Evolutionary conservation across 1,139 yeast genomes (phyloP), one percentile per base, ranked within the genome.

Genomic region (Suhomyces wounanorum): DNA sequence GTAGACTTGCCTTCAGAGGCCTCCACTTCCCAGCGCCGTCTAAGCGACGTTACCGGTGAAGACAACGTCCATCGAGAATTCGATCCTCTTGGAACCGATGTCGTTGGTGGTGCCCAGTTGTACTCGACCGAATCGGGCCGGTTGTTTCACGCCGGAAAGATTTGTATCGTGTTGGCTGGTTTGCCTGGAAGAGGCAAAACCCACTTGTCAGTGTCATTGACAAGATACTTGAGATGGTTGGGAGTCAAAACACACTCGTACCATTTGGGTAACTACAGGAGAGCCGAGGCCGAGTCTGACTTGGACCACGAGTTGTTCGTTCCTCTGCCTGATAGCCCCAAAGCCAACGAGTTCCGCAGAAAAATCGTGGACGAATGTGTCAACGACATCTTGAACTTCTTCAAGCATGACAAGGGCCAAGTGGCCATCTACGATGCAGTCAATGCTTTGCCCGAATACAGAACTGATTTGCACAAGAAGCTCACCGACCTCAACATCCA

Each of bases 151-250:
- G 98, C 99, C 3, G 99, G 99, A 3, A 89, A 91, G 64, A 85
- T 94, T 48, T 84, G 96, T 63, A 87, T 94, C 52, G 90, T 88
- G 10, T 77, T 94, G 59, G 96, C 90, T 7, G 99, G 99, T 0
- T 77, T 92, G 54, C 99, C 99, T 0, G 99, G 97, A 1, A 79
- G 99, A 49, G 98, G 99, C 7, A 94, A 94, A 66, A 94, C 99
- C 1, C 94, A 92, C 65, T 78, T 92, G 52, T 87, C 97, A 8
- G 98, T 92, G 25, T 86, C 96, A 11, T 78, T 94, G 55, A 91
- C 97, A 1, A 79, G 99, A 53, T 94, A 92, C 66, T 77, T 95
- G 57, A 79, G 97, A 59, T 94, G 99, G 94, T 75, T 94, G 40
- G 99, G 99, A 6, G 98, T 94, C 25, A 86, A 89, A 62, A 87